Evolutionary conservation across 352 stramenopile species (phyloP), one percentile per base, ranked within the genome.

Genomic region (Globisporangium heterothallicum): DNA sequence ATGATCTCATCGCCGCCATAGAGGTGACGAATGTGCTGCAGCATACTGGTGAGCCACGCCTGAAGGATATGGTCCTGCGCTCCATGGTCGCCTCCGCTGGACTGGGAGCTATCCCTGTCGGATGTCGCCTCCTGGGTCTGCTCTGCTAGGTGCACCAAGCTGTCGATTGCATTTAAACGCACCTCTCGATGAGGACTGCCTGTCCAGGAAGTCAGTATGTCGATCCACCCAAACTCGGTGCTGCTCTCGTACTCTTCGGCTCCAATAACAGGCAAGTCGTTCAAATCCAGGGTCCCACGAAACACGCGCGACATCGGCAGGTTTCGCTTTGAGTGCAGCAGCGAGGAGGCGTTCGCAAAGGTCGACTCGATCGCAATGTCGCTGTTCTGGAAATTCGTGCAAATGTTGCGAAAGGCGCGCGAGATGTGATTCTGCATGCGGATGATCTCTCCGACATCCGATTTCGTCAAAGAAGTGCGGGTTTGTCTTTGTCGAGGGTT

Each of bases 171-270:
- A 44, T 88, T 86, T 21, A 66, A 41, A 4, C 84, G 71, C 16
- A 92, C 73, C 40, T 78, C 59, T 5, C 64, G 64, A 19, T 84
- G 58, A 19, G 66, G 42, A 30, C 71, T 90, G n/a, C 66, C 63
- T 12, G 68, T 81, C 84, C 84, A 94, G 29, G 71, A 49, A 1
- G 80, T 91, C 25, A 92, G 46, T 24, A 94, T 88, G 44, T 94
- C 84, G 24, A 87, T 70, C 84, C 84, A 94, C 0, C 84, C 84
- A 41, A 88, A 78, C 53, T 92, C 71, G 10, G 74, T 88, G 35
- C 51, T 82, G 19, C 73, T 61, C 36, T 94, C 81, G 55, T 86
- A 88, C 34, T 94, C 84, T 42, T 86, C 81, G 27, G 78, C 81
- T 8, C 78, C 81, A 12, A 86, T 52, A 3, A 92, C 70, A 3